phyloP scores from a whole-genome alignment of 208 protist species.

The Angomonas ambiguus region DNA sequence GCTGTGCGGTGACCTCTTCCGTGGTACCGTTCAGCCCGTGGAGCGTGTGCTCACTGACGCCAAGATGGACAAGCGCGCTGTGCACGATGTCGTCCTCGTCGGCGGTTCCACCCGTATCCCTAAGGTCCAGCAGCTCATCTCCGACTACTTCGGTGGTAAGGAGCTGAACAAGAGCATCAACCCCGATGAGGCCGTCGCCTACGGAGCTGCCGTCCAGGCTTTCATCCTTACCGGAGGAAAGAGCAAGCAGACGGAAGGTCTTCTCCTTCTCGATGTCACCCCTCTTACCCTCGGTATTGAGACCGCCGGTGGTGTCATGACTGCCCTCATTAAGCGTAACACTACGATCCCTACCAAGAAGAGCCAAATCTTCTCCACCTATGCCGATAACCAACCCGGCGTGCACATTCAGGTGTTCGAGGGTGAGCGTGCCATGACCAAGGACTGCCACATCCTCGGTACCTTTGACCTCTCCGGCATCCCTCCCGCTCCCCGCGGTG shows the following conservation, averaged over 20 bases:
- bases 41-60: conserved; percentile 86
- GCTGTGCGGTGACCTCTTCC: conserved; percentile 88
- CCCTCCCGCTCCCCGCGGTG: conserved; percentile 93
- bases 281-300: conserved; percentile 95
- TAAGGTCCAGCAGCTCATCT: conserved; percentile 96
- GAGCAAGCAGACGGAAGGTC: conserved; percentile 63
- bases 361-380: conserved; percentile 83
- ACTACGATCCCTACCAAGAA: conserved; percentile 80
- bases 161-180: conserved; percentile 93
- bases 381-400: conserved; percentile 77
- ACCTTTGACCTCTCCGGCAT: conserved; percentile 94
- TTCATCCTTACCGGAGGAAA: conserved; percentile 90
- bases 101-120: conserved; percentile 97
- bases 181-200: conserved; percentile 92
- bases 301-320: conserved; percentile 94
- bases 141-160: conserved; percentile 93
- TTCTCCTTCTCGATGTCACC: conserved; percentile 84
- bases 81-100: conserved; percentile 95
- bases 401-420: conserved; percentile 94
- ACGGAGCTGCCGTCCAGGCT: conserved; percentile 96
- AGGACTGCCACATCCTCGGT: conserved; percentile 93
- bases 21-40: conserved; percentile 74
- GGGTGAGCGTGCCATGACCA: conserved; percentile 91
- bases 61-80: conserved; percentile 73
- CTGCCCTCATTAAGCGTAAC: conserved; percentile 85